These are phyloP conservation scores for Dendrothele bispora DNA, from an alignment of 768 basidiomycete species.

Conservation along the genomic window DNA sequence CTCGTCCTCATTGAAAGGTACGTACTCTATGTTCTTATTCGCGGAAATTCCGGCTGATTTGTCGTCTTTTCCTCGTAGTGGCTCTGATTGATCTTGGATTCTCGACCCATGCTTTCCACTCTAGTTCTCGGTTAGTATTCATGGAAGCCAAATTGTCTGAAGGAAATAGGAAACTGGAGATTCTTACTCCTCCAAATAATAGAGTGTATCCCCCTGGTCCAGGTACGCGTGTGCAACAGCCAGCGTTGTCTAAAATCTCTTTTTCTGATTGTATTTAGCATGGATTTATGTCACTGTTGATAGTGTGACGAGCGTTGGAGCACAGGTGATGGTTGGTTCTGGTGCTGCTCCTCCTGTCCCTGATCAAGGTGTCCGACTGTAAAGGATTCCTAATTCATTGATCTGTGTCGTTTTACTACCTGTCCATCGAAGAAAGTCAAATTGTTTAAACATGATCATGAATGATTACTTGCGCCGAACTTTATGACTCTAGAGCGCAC, in stretches of 20 bases:
- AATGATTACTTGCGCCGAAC: too few species aligned
- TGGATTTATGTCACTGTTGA: constrained; percentile 15
- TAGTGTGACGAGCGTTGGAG: constrained; percentile 13
- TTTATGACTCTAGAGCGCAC: too few species aligned
- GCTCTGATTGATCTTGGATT: constrained; percentile 27
- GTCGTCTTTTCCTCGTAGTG: constrained; percentile 8
- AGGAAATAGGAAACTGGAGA: constrained; percentile 9
- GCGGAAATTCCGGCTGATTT: constrained; percentile 1
- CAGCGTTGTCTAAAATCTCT: neutral
- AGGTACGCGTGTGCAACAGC: neutral
- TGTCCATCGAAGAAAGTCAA: too few species aligned
- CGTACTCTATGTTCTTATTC: constrained; percentile 5
- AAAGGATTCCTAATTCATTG: too few species aligned
- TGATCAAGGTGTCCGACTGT: constrained; percentile 9
- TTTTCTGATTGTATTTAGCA: neutral
- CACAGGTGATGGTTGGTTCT: constrained; percentile 14
- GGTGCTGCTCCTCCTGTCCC: constrained; percentile 13
- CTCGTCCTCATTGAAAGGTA: neutral
- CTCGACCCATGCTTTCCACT: constrained; percentile 23
- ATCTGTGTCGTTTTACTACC: too few species aligned
- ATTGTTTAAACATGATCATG: too few species aligned
- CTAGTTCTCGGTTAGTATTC: constrained; percentile 10
- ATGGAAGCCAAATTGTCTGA: constrained; percentile 5
- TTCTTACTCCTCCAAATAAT: constrained; percentile 9
- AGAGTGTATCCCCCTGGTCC: constrained; percentile 14